Percentiles rank a stretch among this genome's conserved stretches.
phyloP scores from a whole-genome alignment of 108 stramenopile genomes.

The Nitzschia sp. region DNA sequence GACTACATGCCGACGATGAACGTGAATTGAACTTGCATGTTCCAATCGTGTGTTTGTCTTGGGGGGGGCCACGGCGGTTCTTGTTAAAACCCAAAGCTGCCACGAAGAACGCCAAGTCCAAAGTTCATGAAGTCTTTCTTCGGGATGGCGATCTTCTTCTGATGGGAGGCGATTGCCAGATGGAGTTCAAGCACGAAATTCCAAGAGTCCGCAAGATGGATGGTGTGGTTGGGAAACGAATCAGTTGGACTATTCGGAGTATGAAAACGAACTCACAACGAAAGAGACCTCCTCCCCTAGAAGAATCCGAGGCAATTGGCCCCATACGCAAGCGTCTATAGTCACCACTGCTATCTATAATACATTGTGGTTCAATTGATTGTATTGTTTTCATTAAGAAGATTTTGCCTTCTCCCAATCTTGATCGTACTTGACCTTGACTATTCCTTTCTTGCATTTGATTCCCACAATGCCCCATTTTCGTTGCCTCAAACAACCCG shows the following conservation, averaged over 20 bases:
- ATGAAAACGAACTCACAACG: conserved; percentile 1
- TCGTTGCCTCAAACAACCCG: conserved; percentile 50
- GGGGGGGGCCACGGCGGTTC: conserved; percentile 58
- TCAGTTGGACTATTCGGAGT: conserved; percentile 52
- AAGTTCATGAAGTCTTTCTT: conserved; percentile 27
- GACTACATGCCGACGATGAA: conserved; percentile 53
- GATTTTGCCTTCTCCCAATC: conserved; percentile 15
- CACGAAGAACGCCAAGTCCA: not conserved
- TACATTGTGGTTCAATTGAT: too few species aligned
- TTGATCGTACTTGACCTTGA: conserved; percentile 64
- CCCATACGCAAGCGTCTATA: too few species aligned
- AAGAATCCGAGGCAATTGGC: too few species aligned
- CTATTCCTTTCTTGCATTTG: conserved; percentile 72
- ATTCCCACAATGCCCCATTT: conserved; percentile 65
- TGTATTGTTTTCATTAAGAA: too few species aligned
- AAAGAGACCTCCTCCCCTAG: not conserved
- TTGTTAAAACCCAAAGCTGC: conserved; percentile 25
- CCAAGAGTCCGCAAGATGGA: conserved; percentile 47
- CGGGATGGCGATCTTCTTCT: conserved; percentile 51
- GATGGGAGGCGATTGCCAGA: conserved; percentile 56
- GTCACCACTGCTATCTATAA: too few species aligned
- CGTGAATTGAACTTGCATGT: conserved; percentile 15
- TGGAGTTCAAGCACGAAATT: conserved; percentile 49
- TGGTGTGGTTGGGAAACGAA: conserved; percentile 28
- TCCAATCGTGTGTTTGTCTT: conserved; percentile 48